Evolutionary conservation across 208 protist genomes (phyloP).

Genomic region (Trichomonas gallinae): DNA sequence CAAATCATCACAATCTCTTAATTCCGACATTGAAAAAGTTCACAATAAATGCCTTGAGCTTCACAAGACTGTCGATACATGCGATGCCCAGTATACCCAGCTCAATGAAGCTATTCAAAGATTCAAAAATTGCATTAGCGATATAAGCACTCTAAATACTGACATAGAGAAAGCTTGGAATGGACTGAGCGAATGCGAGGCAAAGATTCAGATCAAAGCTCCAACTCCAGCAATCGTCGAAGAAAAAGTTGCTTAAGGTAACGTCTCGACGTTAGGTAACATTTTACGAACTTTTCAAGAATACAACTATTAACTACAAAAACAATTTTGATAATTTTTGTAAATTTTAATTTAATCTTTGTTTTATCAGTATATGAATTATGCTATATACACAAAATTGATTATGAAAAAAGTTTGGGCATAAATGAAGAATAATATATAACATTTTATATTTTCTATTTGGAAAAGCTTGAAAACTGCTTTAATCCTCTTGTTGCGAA

Average conservation of each 20-base stretch:
- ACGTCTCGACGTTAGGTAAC: no score
- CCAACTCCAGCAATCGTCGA: not conserved
- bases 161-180: not conserved
- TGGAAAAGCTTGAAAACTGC: not conserved
- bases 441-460: not conserved
- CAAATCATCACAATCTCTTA: not conserved
- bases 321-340: no score
- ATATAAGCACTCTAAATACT: not conserved
- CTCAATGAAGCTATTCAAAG: not conserved
- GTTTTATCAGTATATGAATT: no score
- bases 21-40: not conserved
- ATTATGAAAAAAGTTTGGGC: not conserved
- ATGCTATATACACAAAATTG: no score
- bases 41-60: not conserved
- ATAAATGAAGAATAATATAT: not conserved
- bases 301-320: no score
- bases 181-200: not conserved
- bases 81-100: not conserved
- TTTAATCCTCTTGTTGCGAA: not conserved
- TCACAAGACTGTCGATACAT: not conserved
- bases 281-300: no score
- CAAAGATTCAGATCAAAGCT: not conserved
- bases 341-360: no score
- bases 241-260: no score
- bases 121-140: not conserved